phyloP scores from a whole-genome alignment of 1,284 basidiomycete genomes.

The Microbotryum saponariae region DNA sequence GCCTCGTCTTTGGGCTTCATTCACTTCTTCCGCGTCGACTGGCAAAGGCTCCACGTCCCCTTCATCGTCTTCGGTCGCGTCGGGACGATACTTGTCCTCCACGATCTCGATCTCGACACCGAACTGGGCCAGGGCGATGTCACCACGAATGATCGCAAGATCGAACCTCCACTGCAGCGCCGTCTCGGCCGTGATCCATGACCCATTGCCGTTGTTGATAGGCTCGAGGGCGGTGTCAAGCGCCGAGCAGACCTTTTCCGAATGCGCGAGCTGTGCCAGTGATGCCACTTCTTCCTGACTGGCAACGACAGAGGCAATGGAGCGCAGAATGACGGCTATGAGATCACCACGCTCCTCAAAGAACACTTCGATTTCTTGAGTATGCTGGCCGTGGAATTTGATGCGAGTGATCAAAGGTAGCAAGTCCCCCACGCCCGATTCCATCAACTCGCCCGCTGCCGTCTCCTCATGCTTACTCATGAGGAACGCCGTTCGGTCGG shows the following conservation, averaged over 20 bases:
- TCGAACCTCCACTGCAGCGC: not conserved
- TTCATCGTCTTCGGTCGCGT: slow-evolving; percentile 2
- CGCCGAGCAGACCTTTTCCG: not conserved
- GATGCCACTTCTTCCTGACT: not conserved
- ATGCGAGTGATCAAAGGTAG: not conserved
- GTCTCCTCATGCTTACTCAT: not conserved
- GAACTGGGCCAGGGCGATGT: slow-evolving; percentile 11
- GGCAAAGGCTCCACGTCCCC: slow-evolving; percentile 23
- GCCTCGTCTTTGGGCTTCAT: slow-evolving; percentile 5
- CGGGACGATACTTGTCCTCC: slow-evolving; percentile 19
- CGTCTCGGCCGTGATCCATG: not conserved
- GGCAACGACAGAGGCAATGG: not conserved
- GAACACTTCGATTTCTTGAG: not conserved
- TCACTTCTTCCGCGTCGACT: slow-evolving; percentile 14
- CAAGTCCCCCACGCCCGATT: not conserved
- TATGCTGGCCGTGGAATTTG: not conserved
- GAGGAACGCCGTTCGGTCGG: not conserved
- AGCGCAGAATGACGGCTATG: not conserved
- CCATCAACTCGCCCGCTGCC: not conserved
- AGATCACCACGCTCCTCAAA: not conserved
- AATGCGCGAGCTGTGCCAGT: not conserved
- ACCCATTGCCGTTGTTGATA: not conserved
- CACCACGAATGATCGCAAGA: slow-evolving; percentile 3
- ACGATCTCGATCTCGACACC: slow-evolving; percentile 15
- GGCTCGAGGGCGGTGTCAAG: not conserved